phyloP scores from a whole-genome alignment of 441 rosid genomes.

The Dalechampia spathulata region DNA sequence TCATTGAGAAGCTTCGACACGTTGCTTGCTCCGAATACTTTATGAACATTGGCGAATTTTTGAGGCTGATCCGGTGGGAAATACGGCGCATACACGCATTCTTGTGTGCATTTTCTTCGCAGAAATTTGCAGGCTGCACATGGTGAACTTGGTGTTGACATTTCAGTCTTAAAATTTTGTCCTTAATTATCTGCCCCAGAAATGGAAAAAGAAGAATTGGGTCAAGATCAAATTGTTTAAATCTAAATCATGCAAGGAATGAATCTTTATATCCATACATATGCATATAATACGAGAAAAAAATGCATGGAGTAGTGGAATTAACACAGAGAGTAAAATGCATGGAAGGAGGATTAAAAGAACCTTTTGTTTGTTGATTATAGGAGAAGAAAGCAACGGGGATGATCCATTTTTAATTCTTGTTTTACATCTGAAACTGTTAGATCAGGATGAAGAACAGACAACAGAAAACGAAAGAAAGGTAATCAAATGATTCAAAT shows the following conservation, averaged over 20 bases:
- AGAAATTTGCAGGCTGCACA: conserved; percentile 90
- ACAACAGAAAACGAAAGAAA: background rate
- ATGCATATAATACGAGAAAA: too few relatives aligned
- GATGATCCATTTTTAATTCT: background rate
- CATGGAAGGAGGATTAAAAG: conserved; percentile 17
- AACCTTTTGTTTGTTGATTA: conserved; percentile 20
- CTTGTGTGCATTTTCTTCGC: conserved; percentile 80
- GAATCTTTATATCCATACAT: too few relatives aligned
- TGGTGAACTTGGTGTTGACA: conserved; percentile 79
- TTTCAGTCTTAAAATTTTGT: conserved; percentile 6
- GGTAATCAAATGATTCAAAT: background rate
- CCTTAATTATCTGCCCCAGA: too few relatives aligned
- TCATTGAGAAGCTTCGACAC: conserved; percentile 79
- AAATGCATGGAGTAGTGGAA: too few relatives aligned
- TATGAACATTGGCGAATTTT: conserved; percentile 70
- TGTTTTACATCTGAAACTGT: background rate
- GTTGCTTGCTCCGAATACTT: conserved; percentile 85
- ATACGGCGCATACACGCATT: conserved; percentile 90
- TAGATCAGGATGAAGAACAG: background rate
- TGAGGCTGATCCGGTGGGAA: conserved; percentile 90
- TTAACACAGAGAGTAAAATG: conserved; percentile 14
- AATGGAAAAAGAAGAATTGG: too few relatives aligned
- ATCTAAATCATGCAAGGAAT: background rate
- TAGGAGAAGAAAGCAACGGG: background rate
- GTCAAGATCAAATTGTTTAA: too few relatives aligned